A percentile compares a stretch with the other conserved stretches of the same genome.
These are phyloP conservation scores for Fusarium odoratissimum DNA, from an alignment of 2,329 filamentous ascomycete genomes.

Conservation along the genomic window DNA sequence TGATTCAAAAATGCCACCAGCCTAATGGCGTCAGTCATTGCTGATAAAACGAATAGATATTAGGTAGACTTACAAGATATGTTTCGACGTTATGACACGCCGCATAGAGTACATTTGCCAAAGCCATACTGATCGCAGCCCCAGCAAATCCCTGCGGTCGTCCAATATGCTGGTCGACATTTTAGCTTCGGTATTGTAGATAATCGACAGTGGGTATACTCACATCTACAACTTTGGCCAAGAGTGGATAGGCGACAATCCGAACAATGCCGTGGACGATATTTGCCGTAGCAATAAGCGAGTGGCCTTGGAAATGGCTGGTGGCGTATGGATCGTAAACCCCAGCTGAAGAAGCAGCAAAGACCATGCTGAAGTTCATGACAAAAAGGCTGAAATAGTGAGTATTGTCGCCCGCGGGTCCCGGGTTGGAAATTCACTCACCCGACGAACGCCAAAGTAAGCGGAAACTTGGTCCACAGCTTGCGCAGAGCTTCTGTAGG, in stretches of 20 bases:
- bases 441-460: background rate
- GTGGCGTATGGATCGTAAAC: slow-evolving; percentile 28
- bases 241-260: slow-evolving; percentile 9
- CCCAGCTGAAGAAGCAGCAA: slow-evolving; percentile 17
- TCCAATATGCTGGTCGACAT: slow-evolving; percentile 1
- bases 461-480: background rate
- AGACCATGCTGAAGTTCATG: slow-evolving; percentile 26
- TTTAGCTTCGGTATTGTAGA: background rate
- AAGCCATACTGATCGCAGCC: slow-evolving; percentile 14
- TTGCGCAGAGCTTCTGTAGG: background rate
- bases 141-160: slow-evolving; percentile 17
- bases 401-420: background rate
- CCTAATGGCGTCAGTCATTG: background rate
- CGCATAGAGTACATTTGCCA: slow-evolving; percentile 23
- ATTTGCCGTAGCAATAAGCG: slow-evolving; percentile 7
- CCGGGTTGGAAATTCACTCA: background rate
- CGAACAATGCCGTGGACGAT: slow-evolving; percentile 25
- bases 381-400: background rate
- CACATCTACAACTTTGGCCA: slow-evolving; percentile 23
- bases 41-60: accelerated
- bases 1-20: slow-evolving; percentile 25
- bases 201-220: accelerated
- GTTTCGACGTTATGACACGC: slow-evolving; percentile 20
- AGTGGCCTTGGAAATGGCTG: slow-evolving; percentile 22
- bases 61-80: background rate